Evolutionary conservation across 768 basidiomycete species (phyloP).

Genomic region (Lanmaoa pseudosensibilis): DNA sequence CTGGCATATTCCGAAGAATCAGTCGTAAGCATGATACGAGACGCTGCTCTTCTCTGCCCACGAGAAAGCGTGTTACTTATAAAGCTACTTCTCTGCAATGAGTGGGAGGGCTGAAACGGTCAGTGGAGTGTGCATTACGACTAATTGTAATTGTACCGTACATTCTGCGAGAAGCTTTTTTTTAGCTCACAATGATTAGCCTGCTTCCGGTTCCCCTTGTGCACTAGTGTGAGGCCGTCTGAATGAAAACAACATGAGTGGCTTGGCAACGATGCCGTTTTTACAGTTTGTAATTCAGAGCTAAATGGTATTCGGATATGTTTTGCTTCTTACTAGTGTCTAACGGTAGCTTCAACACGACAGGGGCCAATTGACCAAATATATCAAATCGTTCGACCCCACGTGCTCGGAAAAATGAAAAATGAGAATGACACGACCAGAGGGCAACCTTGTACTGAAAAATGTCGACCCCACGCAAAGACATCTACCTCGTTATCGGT

Average conservation of each 20-base stretch:
- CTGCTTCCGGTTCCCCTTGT: not conserved
- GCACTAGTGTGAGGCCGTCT: not conserved
- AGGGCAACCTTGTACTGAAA: not conserved
- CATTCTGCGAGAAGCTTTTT: not conserved
- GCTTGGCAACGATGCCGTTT: not conserved
- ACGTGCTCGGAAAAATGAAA: slow-evolving; percentile 11
- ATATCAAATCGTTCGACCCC: not conserved
- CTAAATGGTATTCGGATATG: too few relatives aligned
- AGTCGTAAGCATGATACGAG: not conserved
- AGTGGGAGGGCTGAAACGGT: not conserved
- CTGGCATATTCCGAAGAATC: too few relatives aligned
- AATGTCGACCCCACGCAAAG: slow-evolving; percentile 38
- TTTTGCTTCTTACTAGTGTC: too few relatives aligned
- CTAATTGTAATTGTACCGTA: not conserved
- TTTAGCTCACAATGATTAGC: not conserved
- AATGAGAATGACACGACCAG: slow-evolving; percentile 10
- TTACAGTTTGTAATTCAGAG: too few relatives aligned
- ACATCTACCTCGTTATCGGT: slow-evolving; percentile 89
- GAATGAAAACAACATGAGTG: not conserved
- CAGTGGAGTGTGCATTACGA: too few relatives aligned
- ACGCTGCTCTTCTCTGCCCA: not conserved
- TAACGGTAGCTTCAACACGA: not conserved
- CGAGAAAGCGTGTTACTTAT: not conserved
- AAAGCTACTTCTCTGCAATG: not conserved
- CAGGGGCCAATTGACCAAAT: slow-evolving; percentile 15